Evolutionary conservation across 2,329 filamentous ascomycete species (phyloP).

Genomic region (Catunica adiposa): DNA sequence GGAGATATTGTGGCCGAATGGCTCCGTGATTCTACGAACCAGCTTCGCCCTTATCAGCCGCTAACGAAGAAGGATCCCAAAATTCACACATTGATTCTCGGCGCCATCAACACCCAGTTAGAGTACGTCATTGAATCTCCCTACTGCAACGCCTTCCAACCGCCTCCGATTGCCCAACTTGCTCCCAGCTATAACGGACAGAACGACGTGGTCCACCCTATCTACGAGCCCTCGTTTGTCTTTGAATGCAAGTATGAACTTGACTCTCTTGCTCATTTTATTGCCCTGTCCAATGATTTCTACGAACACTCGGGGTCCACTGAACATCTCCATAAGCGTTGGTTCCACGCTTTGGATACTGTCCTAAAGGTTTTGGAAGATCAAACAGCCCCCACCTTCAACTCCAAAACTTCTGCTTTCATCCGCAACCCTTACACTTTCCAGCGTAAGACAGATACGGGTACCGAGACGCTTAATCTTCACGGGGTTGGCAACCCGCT

Average conservation of each 20-base stretch:
- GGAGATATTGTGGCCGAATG: constrained; percentile 88
- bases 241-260: constrained; percentile 99
- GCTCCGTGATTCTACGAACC: constrained; percentile 85
- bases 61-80: constrained; percentile 66
- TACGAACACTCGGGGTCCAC: constrained; percentile 61
- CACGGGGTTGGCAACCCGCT: constrained; percentile 81
- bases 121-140: constrained; percentile 90
- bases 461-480: constrained; percentile 80
- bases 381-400: constrained; percentile 69
- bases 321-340: constrained; percentile 62
- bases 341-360: constrained; percentile 61
- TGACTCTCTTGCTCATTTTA: constrained; percentile 83
- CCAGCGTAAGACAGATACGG: constrained; percentile 58
- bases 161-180: constrained; percentile 68
- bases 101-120: constrained; percentile 88
- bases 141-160: constrained; percentile 98
- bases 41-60: constrained; percentile 75
- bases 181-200: constrained; percentile 60
- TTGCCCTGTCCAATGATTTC: constrained; percentile 74
- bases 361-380: constrained; percentile 58
- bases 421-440: constrained; percentile 72
- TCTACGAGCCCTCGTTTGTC: constrained; percentile 67
- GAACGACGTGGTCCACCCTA: constrained; percentile 68
- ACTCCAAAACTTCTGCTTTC: constrained; percentile 46
- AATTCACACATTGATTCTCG: constrained; percentile 66